Evolutionary conservation across 257 asterid species (phyloP), one percentile per base, ranked within the genome.

Genomic region (Schizonepeta tenuifolia): DNA sequence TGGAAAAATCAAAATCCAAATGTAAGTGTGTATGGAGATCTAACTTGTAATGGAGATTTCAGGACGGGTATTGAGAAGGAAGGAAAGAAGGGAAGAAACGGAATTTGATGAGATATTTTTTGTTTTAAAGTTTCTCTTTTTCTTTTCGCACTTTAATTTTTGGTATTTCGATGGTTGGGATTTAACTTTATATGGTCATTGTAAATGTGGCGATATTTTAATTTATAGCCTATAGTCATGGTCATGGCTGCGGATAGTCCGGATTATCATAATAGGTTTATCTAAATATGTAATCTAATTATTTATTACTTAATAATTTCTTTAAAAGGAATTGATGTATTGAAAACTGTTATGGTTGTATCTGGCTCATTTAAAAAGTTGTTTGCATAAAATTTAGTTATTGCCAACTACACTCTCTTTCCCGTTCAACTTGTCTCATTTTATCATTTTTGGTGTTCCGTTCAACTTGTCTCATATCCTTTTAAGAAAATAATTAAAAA

Each of bases 61-160:
- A 20, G 5, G 21, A 54, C 54, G 59, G 61, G 41, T 35, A 56
- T 33, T n/a, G 12, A 15, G 36, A 28, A 20, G 31, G 36, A 28
- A 20, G 31, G 59, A 63, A 24, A 24, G 69, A 71, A 5, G 21
- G 51, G 60, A 41, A 67, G 72, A 50, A 71, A 75, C 77, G 67
- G 24, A 68, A 65, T 65, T 74, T 60, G 78, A 49, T 51, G 72
- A 55, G 76, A 70, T 79, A 51, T 72, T 57, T 54, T 17, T 28
- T 62, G n/a, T n/a, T 54, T 46, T 10, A 12, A 10, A 44, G 50
- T 11, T n/a, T 33, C n/a, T 8, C 28, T 7, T 28, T 11, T 18
- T 38, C 14, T 36, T 65, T 18, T 9, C 9, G 13, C 8, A 38
- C 43, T 11, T 9, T 18, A 40, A 12, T 9, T 51, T 38, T 26